Evolutionary conservation across 306 rosid species (phyloP), one percentile per base, ranked within the genome.

Genomic region (Acmispon strigosus): DNA sequence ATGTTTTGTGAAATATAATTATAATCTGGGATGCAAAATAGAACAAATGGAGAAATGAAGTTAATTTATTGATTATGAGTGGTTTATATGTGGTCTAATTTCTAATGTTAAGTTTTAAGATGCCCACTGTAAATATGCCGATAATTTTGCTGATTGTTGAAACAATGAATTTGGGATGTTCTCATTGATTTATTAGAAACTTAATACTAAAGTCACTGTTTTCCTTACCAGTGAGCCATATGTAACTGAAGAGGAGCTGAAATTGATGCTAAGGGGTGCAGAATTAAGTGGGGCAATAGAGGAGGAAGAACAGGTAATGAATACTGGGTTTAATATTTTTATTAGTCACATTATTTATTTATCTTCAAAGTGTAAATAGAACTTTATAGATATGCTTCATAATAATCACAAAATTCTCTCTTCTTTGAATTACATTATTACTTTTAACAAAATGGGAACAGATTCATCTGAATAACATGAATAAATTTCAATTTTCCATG

Each of bases 251-350:
- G 99, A 95, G 42, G 99, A 95, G 77, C 85, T 95, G 74, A 95
- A 95, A 80, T 78, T 91, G 89, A 95, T 95, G 96, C 76, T 95
- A 82, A 86, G 99, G 78, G 99, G 99, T 75, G 99, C 99, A 57
- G 99, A 95, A 60, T 76, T 95, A 84, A 95, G 99, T 58, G 99
- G 99, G 66, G 99, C 97, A 52, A 95, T 95, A 59, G 99, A 95
- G 84, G 99, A 95, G 88, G 99, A 95, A 84, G 99, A 95, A 76
- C 99, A 95, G 96, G 99, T 95, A 86, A 52, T 82, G 74, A 60
- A 73, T 56, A 51, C 68, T 41, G 41, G 24, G 19, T 37, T 70
- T 47, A 66, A 56, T 62, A 42, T 66, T 18, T 18, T 58, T 66
- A 19, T 19, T 49, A 14, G 12, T 76, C 42, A 27, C 67, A 13